Base-by-base conservation (phyloP, 176 grass and related monocot genomes). In the Dendrocalamus sinicus region DNA sequence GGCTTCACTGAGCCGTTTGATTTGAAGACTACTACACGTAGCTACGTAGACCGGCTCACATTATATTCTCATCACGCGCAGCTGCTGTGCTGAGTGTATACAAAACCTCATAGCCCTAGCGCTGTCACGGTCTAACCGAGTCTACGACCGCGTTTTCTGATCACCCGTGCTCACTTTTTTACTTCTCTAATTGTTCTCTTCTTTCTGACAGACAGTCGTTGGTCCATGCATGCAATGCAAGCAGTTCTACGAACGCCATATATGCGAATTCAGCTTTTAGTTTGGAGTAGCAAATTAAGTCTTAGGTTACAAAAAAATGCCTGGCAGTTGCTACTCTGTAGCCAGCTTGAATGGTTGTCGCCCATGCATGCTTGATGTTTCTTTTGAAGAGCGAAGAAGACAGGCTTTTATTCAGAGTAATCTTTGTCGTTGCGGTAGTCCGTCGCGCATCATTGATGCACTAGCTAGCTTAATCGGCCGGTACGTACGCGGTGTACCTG, bases 141-240 rank as follows among this genome's bases (percentile, higher is more conserved):
- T 8, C 87, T 89, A 85, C 45, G 68, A 50, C 82, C 76, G 69
- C 40, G 57, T 80, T 85, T 68, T 67, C 59, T 80, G 87, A 80
- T 85, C 50, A 57, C 67, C 60, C 67, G 57, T 76, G 62, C 61
- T 76, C 67, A 30, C 40, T 60, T 85, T 85, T 77, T 78, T 61
- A 1, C 52, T 20, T 14, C 67, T 14, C 4, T 58, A 16, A 50
- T 43, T 66, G 47, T 53, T 11, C 12, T 26, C 50, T 67, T 59
- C 61, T 75, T 40, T 37, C 67, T 85, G 76, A 80, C 80, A 40
- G 4, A 12, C 16, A 7, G 70, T 26, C 19, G 3, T 50, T 3
- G 6, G 50, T 46, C 15, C 39, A 20, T 66, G 6, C 64, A n/a
- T n/a, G n/a, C n/a, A n/a, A 41, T 4, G 8, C 48, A 26, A 17